Evolutionary conservation across 106 monocot genomes (phyloP).

Genomic region (Xerophyta viscosa): DNA sequence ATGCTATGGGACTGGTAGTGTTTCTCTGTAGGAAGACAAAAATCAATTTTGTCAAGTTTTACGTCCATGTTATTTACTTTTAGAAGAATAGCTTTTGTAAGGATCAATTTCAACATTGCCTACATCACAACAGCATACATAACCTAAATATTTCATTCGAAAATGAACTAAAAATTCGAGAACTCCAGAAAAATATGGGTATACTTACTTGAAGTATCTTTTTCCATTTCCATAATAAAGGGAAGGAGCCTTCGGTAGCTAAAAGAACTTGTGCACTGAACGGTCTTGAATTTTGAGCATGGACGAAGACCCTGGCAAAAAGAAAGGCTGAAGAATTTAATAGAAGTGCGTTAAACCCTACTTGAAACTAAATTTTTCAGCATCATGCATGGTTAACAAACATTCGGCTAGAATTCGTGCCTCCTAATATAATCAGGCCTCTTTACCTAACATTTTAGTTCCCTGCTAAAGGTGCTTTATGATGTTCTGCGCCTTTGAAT

Average conservation of each 20-base stretch:
- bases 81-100: slow-evolving; percentile 4
- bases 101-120: slow-evolving; percentile 14
- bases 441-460: too few relatives aligned
- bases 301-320: slow-evolving; percentile 24
- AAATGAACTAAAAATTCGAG: background rate
- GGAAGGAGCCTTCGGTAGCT: slow-evolving; percentile 69
- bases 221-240: slow-evolving; percentile 37
- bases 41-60: too few relatives aligned
- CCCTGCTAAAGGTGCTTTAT: too few relatives aligned
- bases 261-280: slow-evolving; percentile 39
- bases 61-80: slow-evolving; percentile 6
- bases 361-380: too few relatives aligned
- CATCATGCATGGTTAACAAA: too few relatives aligned
- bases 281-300: slow-evolving; percentile 33
- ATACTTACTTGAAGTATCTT: slow-evolving; percentile 21
- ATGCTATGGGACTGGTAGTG: background rate
- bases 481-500: too few relatives aligned
- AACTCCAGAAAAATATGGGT: background rate
- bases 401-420: too few relatives aligned
- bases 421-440: too few relatives aligned
- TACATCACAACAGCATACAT: slow-evolving; percentile 4
- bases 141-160: too few relatives aligned
- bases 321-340: too few relatives aligned
- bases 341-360: too few relatives aligned
- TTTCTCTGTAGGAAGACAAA: background rate